Base-by-base conservation (phyloP, 2,329 filamentous ascomycete genomes). In the Tolypocladium tropicale region DNA sequence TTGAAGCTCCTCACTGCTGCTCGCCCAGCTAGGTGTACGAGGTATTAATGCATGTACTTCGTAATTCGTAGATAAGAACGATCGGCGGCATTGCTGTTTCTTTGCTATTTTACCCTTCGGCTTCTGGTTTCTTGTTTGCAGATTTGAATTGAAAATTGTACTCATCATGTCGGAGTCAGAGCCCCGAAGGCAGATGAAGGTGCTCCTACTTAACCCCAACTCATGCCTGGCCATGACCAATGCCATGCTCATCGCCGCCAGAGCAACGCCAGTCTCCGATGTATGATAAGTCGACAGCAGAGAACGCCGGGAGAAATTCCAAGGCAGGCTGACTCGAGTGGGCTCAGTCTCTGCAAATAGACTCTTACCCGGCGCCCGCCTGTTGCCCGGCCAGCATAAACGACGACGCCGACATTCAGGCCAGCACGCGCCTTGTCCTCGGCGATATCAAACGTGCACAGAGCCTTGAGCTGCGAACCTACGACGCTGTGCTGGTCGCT, bases 401-500 rank as follows among this genome's bases (percentile, higher is more conserved):
- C 71, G 80, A 89, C 61, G 84, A 81, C 61, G 71, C 78, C 14
- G 89, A 91, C 67, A 86, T 91, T 6, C 68, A 73, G 1, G 68
- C 75, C 53, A 92, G 87, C 61, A 80, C 83, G 1, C 66, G 78
- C 2, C 79, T 82, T 56, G 88, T 89, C 53, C 73, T 86, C 18
- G 72, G 76, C 1, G 75, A 83, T 57, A 67, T 89, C 6, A 67
- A 7, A 11, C 16, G 9, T 3, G 7, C 6, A 73, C 30, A 67
- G 75, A 58, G 73, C 16, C 49, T 65, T 59, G 58, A 71, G 0
- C 67, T 80, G 0, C 57, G 68, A 2, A 63, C 72, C 32, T 83
- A 89, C 68, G 85, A 94, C 65, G 90, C 80, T n/a, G 85, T 95
- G 59, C 78, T 96, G 0, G 80, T 96, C 2, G 91, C 91, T 23